Conservation (phyloP, 2,329 filamentous ascomycete genomes). For the Colletotrichum aenigma region DNA sequence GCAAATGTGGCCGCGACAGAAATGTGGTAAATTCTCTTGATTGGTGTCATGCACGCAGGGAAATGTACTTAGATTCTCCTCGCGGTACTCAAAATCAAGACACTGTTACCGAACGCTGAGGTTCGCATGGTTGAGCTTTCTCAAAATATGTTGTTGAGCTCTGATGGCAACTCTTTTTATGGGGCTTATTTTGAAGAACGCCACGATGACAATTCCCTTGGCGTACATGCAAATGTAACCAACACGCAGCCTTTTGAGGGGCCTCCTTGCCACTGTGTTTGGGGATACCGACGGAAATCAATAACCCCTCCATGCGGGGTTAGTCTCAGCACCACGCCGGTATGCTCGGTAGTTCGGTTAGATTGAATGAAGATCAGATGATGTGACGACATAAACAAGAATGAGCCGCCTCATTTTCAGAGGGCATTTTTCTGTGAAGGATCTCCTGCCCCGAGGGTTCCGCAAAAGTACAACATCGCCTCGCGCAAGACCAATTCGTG, state of each 20-base stretch:
- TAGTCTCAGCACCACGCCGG: background rate
- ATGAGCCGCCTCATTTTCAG: background rate
- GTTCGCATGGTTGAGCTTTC: background rate
- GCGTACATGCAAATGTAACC: background rate
- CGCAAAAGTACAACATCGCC: background rate
- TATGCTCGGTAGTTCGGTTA: background rate
- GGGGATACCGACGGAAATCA: background rate
- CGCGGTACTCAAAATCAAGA: background rate
- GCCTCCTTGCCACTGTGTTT: background rate
- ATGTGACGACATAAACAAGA: background rate
- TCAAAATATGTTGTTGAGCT: background rate
- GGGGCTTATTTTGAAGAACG: background rate
- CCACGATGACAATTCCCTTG: background rate
- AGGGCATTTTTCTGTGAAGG: background rate
- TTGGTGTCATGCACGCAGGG: background rate
- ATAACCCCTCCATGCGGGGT: background rate
- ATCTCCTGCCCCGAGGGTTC: background rate
- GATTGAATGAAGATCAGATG: background rate
- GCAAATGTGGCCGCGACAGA: background rate
- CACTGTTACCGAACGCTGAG: background rate
- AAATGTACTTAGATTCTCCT: background rate
- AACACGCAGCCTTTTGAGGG: background rate
- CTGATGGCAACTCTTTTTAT: background rate
- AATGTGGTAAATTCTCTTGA: background rate
- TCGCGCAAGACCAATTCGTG: background rate